Conservation (phyloP, 768 basidiomycete genomes). For the Favolaschia claudopus region DNA sequence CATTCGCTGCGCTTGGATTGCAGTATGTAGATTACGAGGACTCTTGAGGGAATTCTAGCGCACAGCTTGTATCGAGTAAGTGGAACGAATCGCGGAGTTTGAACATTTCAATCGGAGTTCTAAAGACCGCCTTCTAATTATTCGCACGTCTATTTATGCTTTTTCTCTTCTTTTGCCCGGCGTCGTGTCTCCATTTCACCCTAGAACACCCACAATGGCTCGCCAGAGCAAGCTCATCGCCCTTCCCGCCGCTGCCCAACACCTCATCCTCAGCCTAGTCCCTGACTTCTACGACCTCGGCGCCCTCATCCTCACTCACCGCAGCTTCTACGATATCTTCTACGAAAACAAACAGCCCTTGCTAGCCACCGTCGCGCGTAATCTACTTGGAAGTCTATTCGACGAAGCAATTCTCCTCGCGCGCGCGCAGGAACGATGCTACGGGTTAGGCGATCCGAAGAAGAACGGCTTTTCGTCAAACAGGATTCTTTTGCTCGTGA, state of each 20-base stretch:
- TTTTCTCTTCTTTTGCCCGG: not conserved
- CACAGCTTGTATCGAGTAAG: too few relatives aligned
- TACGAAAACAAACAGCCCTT: not conserved
- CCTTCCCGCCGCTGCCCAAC: not conserved
- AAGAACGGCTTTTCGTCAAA: not conserved
- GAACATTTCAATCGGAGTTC: too few relatives aligned
- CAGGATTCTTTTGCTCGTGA: not conserved
- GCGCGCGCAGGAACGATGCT: not conserved
- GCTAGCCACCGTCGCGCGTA: not conserved
- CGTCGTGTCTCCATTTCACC: too few relatives aligned
- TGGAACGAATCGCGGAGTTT: too few relatives aligned
- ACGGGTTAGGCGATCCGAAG: not conserved
- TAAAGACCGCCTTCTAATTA: too few relatives aligned
- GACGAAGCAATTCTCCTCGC: not conserved
- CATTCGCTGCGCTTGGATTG: too few relatives aligned
- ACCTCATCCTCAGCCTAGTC: slow-evolving; percentile 3
- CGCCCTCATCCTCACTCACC: not conserved
- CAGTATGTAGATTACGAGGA: too few relatives aligned
- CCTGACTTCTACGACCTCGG: slow-evolving; percentile 11
- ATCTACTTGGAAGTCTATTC: slow-evolving; percentile 1
- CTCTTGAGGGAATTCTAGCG: too few relatives aligned
- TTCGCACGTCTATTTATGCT: not conserved
- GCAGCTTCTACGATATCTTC: slow-evolving; percentile 5
- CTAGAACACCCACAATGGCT: not conserved
- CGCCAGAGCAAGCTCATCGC: not conserved